These are phyloP conservation scores for Cruciata laevipes DNA, from an alignment of 257 asterid species.

Conservation along the genomic window DNA sequence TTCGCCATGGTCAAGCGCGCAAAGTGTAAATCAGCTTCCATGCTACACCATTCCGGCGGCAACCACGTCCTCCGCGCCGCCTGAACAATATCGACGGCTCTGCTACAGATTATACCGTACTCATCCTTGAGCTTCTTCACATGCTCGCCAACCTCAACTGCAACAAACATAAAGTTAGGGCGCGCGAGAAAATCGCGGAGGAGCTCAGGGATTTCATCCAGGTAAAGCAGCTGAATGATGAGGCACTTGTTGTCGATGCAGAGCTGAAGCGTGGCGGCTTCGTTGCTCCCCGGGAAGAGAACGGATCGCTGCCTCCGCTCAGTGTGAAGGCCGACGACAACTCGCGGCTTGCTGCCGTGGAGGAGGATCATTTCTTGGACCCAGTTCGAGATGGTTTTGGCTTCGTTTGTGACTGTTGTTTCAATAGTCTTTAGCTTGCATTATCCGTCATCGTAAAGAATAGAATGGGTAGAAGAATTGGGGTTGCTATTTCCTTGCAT, in stretches of 20 bases:
- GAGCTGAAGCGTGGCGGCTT: neutral
- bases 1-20: neutral
- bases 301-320: neutral
- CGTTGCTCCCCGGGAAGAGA: neutral
- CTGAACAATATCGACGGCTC: slow-evolving; percentile 13
- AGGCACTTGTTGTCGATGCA: neutral
- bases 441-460: neutral
- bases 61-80: slow-evolving; percentile 18
- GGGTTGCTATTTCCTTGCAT: neutral
- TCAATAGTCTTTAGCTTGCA: neutral
- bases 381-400: neutral
- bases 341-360: slow-evolving; percentile 1
- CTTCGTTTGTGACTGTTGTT: neutral
- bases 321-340: slow-evolving; percentile 21
- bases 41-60: neutral
- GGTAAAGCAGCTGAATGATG: neutral
- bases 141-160: slow-evolving; percentile 25
- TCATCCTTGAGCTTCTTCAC: slow-evolving; percentile 16
- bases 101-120: slow-evolving; percentile 16
- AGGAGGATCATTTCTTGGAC: neutral
- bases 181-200: slow-evolving; percentile 11
- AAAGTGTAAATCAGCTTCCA: no score
- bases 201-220: slow-evolving; percentile 1
- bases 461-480: neutral
- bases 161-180: slow-evolving; percentile 17